Evolutionary conservation across 2,329 filamentous ascomycete genomes (phyloP).

Genomic region (Fusarium sp.): DNA sequence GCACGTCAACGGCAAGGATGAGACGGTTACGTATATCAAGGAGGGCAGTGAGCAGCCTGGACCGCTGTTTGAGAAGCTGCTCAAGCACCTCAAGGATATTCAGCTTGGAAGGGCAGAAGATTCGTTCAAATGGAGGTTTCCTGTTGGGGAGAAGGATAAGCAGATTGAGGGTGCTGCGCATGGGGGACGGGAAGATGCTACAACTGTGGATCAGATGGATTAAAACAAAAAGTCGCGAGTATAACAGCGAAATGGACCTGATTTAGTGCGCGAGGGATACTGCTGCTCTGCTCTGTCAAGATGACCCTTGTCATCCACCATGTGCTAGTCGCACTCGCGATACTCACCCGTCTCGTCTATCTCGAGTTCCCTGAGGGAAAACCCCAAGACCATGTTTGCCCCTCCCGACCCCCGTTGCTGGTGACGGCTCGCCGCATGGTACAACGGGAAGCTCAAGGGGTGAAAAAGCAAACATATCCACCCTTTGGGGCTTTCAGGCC

Average conservation of each 20-base stretch:
- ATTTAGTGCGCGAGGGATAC: slow-evolving; percentile 4
- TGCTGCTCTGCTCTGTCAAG: background rate
- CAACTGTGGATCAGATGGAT: slow-evolving; percentile 49
- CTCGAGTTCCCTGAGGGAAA: slow-evolving; percentile 20
- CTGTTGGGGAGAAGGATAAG: slow-evolving; percentile 57
- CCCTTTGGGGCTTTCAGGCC: slow-evolving; percentile 32
- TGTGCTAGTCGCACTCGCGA: slow-evolving; percentile 32
- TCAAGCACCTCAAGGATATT: slow-evolving; percentile 82
- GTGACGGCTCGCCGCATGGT: slow-evolving; percentile 34
- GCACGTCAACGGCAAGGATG: slow-evolving; percentile 52
- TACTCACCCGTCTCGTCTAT: slow-evolving; percentile 37
- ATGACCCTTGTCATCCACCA: slow-evolving; percentile 2
- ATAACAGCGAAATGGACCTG: slow-evolving; percentile 7
- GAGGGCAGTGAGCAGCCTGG: slow-evolving; percentile 73
- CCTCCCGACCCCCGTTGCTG: slow-evolving; percentile 33
- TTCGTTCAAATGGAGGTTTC: slow-evolving; percentile 74
- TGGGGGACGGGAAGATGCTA: slow-evolving; percentile 30
- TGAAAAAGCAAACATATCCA: slow-evolving; percentile 20
- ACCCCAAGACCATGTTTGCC: slow-evolving; percentile 34
- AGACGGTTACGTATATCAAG: slow-evolving; percentile 65
- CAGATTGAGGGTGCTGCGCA: slow-evolving; percentile 49
- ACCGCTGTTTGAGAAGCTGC: slow-evolving; percentile 74
- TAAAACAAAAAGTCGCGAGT: slow-evolving; percentile 17
- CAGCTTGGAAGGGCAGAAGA: slow-evolving; percentile 84
- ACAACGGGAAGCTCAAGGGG: slow-evolving; percentile 17